These are phyloP conservation scores for Paramecium tetraurelia DNA, from an alignment of 73 alveolate genomes.

Conservation along the genomic window DNA sequence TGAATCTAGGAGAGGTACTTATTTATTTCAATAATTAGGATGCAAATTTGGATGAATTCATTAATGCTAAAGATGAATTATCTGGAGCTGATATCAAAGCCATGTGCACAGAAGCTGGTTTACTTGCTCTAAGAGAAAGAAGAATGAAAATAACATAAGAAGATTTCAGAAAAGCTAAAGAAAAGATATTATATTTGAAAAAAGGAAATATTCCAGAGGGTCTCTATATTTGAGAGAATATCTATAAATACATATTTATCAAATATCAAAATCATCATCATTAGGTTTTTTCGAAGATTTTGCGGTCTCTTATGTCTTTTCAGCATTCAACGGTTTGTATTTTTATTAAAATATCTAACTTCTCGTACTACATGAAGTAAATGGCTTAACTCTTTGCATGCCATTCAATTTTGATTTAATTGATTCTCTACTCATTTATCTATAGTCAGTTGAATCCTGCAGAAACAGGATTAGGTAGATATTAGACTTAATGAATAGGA, in stretches of 20 bases:
- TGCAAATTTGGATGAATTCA: conserved; percentile 97
- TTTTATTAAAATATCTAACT: not conserved
- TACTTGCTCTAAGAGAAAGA: conserved; percentile 98
- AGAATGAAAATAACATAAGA: conserved; percentile 94
- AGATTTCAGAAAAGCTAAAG: conserved; percentile 98
- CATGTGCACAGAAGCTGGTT: conserved; percentile 99
- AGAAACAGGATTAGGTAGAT: not conserved
- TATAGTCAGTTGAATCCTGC: not conserved
- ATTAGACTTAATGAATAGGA: conserved; percentile 44
- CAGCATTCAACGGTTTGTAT: conserved; percentile 39
- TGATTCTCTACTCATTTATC: not conserved
- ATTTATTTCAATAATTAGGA: conserved; percentile 62
- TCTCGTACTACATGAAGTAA: conserved; percentile 6
- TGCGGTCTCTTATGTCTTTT: not conserved
- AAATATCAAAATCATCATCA: conserved; percentile 26
- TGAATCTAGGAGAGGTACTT: conserved; percentile 87
- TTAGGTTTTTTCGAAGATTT: not conserved
- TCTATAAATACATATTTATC: not conserved
- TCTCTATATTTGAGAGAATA: conserved; percentile 86
- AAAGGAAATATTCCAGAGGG: conserved; percentile 99
- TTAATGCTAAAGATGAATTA: conserved; percentile 96
- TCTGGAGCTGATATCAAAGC: conserved; percentile 99
- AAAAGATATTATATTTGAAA: conserved; percentile 97
- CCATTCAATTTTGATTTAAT: not conserved
- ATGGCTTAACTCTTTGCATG: not conserved